Evolutionary conservation across 331 rosid genomes (phyloP).

Genomic region (Prunus yedoensis): DNA sequence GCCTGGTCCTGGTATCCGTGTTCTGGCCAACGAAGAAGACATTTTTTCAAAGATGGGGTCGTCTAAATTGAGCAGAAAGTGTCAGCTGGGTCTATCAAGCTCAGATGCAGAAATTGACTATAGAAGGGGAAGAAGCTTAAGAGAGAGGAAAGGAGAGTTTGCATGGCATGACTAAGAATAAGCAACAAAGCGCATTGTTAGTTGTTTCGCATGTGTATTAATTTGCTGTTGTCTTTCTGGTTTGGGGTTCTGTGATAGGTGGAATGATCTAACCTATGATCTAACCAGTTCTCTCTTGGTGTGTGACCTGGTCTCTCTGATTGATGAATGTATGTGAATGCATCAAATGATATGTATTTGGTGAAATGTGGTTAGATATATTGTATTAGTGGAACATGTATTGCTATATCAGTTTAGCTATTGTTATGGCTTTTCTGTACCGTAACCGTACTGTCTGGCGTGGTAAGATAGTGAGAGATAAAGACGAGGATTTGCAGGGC

Average conservation of each 20-base stretch:
- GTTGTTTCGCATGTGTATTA: constrained; percentile 46
- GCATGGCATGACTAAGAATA: constrained; percentile 57
- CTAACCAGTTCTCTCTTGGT: constrained; percentile 56
- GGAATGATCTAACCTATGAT: constrained; percentile 73
- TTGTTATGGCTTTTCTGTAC: not conserved
- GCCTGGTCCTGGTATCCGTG: constrained; percentile 50
- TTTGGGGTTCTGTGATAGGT: constrained; percentile 52
- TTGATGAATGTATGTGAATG: constrained; percentile 45
- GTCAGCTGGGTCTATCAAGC: constrained; percentile 71
- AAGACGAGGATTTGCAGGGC: too few species aligned
- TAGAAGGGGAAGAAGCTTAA: constrained; percentile 82
- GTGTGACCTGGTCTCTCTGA: constrained; percentile 47
- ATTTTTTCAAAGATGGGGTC: constrained; percentile 69
- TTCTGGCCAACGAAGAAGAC: constrained; percentile 55
- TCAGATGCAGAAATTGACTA: constrained; percentile 98
- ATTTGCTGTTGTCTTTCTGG: constrained; percentile 41
- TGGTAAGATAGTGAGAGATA: too few species aligned
- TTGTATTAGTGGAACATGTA: constrained; percentile 11
- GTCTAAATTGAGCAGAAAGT: constrained; percentile 58
- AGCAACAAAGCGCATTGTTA: constrained; percentile 40
- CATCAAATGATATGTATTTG: constrained; percentile 36
- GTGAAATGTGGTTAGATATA: constrained; percentile 20
- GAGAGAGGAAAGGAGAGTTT: constrained; percentile 59
- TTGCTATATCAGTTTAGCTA: constrained; percentile 15
- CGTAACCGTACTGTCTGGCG: not conserved